Evolutionary conservation across 768 basidiomycete genomes (phyloP).

Genomic region (Inosperma sp.): DNA sequence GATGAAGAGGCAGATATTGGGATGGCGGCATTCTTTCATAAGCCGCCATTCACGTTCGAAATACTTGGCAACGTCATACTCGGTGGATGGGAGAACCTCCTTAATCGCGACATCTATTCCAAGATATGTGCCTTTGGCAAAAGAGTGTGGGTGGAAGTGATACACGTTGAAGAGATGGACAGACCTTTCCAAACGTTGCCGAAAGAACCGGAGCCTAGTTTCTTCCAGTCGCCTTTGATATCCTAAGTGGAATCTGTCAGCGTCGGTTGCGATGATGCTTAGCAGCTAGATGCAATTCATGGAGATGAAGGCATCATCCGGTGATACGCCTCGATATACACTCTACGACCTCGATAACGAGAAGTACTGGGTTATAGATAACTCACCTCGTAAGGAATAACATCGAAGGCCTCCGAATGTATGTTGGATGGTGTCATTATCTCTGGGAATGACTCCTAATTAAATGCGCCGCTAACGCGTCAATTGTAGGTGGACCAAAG

Average conservation of each 20-base stretch:
- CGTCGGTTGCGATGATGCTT: no score
- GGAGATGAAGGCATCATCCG: no score
- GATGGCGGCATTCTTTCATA: constrained; percentile 93
- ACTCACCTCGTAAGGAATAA: constrained; percentile 79
- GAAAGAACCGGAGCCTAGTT: constrained; percentile 88
- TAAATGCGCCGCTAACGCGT: no score
- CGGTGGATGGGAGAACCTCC: constrained; percentile 86
- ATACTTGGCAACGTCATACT: constrained; percentile 95
- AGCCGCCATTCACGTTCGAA: constrained; percentile 98
- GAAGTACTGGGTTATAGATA: neutral
- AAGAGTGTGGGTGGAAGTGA: neutral
- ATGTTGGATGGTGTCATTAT: no score
- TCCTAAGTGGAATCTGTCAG: constrained; percentile 54
- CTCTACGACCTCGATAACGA: neutral
- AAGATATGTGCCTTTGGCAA: constrained; percentile 68
- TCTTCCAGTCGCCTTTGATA: constrained; percentile 84
- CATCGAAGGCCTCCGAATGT: constrained; percentile 74
- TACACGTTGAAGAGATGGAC: constrained; percentile 4
- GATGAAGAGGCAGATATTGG: constrained; percentile 90
- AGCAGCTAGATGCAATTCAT: neutral
- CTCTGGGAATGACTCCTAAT: no score
- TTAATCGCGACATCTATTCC: constrained; percentile 97
- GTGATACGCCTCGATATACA: no score
- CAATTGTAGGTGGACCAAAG: no score
- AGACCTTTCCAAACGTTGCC: constrained; percentile 87